Conservation (phyloP, 2,329 filamentous ascomycete genomes). For the Colletotrichum kahawae region DNA sequence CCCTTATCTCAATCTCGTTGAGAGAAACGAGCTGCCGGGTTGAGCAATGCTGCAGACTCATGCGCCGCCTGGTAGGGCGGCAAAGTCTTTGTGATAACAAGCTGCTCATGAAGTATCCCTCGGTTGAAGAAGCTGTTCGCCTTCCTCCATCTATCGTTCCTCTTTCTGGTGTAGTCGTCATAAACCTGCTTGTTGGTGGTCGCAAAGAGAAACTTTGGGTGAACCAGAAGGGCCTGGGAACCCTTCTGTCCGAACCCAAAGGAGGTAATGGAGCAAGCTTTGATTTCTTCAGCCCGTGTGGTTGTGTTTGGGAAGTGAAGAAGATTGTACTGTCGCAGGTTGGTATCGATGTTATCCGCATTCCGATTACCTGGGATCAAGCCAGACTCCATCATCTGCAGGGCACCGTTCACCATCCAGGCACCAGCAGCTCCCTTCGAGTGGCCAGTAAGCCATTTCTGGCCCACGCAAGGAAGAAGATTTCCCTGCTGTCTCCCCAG, state of each 20-base stretch:
- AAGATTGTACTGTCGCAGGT: conserved; percentile 32
- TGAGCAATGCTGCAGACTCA: neutral
- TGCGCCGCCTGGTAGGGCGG: neutral
- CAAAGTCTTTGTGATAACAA: neutral
- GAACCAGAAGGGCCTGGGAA: conserved; percentile 38
- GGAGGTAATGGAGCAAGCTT: conserved; percentile 42
- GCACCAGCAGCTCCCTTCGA: conserved; percentile 40
- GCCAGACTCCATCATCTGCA: conserved; percentile 38
- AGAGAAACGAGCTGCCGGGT: neutral
- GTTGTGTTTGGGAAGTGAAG: conserved; percentile 35
- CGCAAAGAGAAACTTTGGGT: conserved; percentile 39
- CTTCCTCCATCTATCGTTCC: neutral
- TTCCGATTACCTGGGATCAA: conserved; percentile 40
- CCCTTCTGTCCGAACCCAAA: conserved; percentile 53
- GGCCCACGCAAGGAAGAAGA: conserved; percentile 33
- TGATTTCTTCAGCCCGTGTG: conserved; percentile 28
- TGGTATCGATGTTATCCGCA: conserved; percentile 38
- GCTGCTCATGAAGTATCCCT: neutral
- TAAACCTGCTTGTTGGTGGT: conserved; percentile 26
- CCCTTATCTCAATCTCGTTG: neutral
- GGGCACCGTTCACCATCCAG: conserved; percentile 41
- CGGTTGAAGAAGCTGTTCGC: neutral
- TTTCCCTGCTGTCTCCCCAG: conserved; percentile 39
- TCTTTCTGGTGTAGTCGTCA: neutral
- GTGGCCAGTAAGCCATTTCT: conserved; percentile 44